Percentiles rank a stretch among this genome's conserved stretches.
phyloP scores from a whole-genome alignment of 495 filamentous ascomycete species.

The Aspergillus asperescens region DNA sequence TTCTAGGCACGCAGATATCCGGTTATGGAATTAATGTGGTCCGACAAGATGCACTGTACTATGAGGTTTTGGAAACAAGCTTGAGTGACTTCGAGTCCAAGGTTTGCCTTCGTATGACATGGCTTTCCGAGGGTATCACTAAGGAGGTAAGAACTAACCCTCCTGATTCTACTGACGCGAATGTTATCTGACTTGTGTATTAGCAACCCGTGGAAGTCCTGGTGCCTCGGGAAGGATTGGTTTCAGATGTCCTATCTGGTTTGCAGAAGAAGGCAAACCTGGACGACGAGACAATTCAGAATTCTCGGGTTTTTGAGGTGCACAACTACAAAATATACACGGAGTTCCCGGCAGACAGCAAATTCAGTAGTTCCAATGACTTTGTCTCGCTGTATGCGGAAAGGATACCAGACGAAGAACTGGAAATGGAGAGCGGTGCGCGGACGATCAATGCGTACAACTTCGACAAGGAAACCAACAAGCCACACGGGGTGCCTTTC shows the following conservation, averaged over 20 bases:
- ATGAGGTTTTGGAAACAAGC: constrained; percentile 89
- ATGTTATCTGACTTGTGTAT: background rate
- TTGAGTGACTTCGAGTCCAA: constrained; percentile 88
- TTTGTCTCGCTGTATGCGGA: constrained; percentile 79
- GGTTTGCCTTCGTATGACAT: constrained; percentile 73
- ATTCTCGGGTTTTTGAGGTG: constrained; percentile 72
- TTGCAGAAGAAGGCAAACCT: constrained; percentile 77
- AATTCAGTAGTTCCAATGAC: constrained; percentile 73
- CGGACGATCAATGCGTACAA: constrained; percentile 74
- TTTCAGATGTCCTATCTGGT: constrained; percentile 67
- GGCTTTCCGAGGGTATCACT: constrained; percentile 80
- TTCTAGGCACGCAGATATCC: constrained; percentile 63
- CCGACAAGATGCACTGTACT: constrained; percentile 71
- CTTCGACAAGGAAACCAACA: constrained; percentile 80
- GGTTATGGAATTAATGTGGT: constrained; percentile 62
- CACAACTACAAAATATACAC: constrained; percentile 75
- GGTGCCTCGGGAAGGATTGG: constrained; percentile 72
- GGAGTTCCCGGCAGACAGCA: constrained; percentile 57
- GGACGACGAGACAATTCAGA: constrained; percentile 60
- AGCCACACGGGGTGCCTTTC: constrained; percentile 82
- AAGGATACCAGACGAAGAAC: constrained; percentile 73
- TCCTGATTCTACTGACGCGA: background rate
- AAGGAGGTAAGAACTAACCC: constrained; percentile 77
- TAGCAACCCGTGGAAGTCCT: constrained; percentile 73
- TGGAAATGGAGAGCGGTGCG: constrained; percentile 51